Evolutionary conservation across 371 early-diverging fungal genomes (phyloP), one percentile per base, ranked within the genome.

Genomic region (Phascolomyces articulosus): DNA sequence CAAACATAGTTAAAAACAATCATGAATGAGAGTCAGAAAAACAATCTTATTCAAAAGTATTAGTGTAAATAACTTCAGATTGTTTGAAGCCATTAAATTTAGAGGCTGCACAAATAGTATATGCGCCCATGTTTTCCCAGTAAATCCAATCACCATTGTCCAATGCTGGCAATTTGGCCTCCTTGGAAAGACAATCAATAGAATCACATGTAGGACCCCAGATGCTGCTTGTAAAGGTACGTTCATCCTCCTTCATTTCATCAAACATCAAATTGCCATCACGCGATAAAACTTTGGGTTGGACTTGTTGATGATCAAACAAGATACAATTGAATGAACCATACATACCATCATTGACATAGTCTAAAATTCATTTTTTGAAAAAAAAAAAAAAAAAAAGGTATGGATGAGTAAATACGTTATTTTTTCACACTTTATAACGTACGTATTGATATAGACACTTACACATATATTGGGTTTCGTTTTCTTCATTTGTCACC

Each of bases 181-280:
- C 82, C 56, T 87, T 79, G 66, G 85, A 86, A 57, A 98, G 88
- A 74, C 94, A 94, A 81, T 98, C 99, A 68, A 98, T 95, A 20
- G 96, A 96, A 79, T 98, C 98, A 78, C 98, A 98, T 51, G 98
- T 98, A 28, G 97, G 98, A 15, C 97, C 98, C 98, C 98, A 97
- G 63, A 97, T 83, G 73, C 89, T 90, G 82, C 93, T 88, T 24
- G 75, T 70, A 73, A 74, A 92, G 18, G 64, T 66, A 2, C 57
- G 9, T 26, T 59, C 47, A 28, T 74, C 77, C 3, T 60, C 38
- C 1, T n/a, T 31, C 40, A 24, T 47, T 40, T 58, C 59, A 23
- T 63, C 60, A 38, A 64, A 61, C 40, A 51, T 48, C 40, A 60
- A 61, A 23, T 54, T 21, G 38, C 57, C 40, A 28, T 55, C 63